Base-by-base conservation (phyloP, 2,329 filamentous ascomycete species). In the Penicillium sp. region DNA sequence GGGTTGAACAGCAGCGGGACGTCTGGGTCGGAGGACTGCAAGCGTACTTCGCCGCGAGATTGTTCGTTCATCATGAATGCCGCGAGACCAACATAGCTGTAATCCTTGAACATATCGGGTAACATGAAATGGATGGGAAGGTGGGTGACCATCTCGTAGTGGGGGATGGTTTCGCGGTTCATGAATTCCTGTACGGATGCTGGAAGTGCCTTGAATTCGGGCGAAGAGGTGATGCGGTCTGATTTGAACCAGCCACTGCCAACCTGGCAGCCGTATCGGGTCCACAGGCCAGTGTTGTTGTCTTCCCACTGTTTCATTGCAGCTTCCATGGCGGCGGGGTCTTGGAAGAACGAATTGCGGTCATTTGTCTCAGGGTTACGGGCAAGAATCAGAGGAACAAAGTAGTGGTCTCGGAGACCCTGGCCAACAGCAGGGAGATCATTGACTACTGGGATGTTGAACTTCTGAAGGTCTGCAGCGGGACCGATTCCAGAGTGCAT, bases 1-100 rank as follows among this genome's bases (percentile, higher is more conserved):
- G 84, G 79, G 60, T 86, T 78, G 65, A 85, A 82, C 2, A 75
- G 66, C 0, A 85, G 78, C 8, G 83, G 80, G 2, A 76, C 79
- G 1, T 71, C 64, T 0, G 83, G 81, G 56, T 86, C 77, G 0
- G 80, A 69, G 0, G 83, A 86, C 48, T 80, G 77, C 4, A 88
- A 76, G 0, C 73, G 80, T 0, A 84, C 79, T 29, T 77, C 75
- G 17, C 85, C 85, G 40, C 72, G 71, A 23, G 76, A 78, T 67
- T 86, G 82, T 1, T 80, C 76, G 65, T 87, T 84, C 72, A 82
- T 81, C 21, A 81, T 61, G 60, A 84, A 82, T 0, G 80, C 75
- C 0, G 78, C 58, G 4, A 83, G 59, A 31, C 73, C 77, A 0
- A 75, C 69, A 63, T 81, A 81, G 72, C 75, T 76, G 17, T 78